A percentile compares a stretch with the other conserved stretches of the same genome.
Conservation (phyloP, 2,329 filamentous ascomycete genomes). For the Ceratocystis alfenasii region DNA sequence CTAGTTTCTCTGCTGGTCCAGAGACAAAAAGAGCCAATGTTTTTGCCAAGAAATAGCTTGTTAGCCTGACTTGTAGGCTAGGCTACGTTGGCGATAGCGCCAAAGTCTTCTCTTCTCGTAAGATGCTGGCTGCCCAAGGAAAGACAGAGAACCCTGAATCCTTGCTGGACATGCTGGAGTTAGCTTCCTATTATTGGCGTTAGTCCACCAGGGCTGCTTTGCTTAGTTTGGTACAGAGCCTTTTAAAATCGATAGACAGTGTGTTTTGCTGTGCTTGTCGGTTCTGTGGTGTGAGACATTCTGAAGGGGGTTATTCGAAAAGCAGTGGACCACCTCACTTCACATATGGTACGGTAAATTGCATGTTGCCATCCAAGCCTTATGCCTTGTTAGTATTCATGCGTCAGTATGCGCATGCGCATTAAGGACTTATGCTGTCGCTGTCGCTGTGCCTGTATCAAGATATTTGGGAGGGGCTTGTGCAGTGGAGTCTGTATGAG, state of each 20-base stretch:
- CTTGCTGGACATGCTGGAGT: neutral
- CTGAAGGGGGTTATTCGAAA: too few species aligned
- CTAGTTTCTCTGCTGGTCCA: too few species aligned
- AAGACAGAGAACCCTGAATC: conserved; percentile 6
- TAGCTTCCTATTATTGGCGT: too few species aligned
- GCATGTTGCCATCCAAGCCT: neutral
- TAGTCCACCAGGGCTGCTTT: neutral
- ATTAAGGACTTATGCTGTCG: neutral
- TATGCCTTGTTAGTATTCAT: neutral
- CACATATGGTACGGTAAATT: too few species aligned
- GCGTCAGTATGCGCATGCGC: neutral
- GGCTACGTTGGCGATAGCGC: neutral
- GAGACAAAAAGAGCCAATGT: neutral
- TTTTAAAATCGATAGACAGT: too few species aligned
- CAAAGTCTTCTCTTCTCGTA: conserved; percentile 2
- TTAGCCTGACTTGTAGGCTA: neutral
- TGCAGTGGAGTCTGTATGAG: too few species aligned
- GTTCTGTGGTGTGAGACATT: too few species aligned
- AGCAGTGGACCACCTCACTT: too few species aligned
- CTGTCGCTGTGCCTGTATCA: neutral
- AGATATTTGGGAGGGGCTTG: neutral
- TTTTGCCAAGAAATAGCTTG: neutral
- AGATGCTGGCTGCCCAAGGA: neutral
- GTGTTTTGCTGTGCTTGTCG: too few species aligned
- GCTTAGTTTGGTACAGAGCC: too few species aligned